These are phyloP conservation scores for Wickerhamiella azymoides DNA, from an alignment of 805 yeast species.

Conservation along the genomic window DNA sequence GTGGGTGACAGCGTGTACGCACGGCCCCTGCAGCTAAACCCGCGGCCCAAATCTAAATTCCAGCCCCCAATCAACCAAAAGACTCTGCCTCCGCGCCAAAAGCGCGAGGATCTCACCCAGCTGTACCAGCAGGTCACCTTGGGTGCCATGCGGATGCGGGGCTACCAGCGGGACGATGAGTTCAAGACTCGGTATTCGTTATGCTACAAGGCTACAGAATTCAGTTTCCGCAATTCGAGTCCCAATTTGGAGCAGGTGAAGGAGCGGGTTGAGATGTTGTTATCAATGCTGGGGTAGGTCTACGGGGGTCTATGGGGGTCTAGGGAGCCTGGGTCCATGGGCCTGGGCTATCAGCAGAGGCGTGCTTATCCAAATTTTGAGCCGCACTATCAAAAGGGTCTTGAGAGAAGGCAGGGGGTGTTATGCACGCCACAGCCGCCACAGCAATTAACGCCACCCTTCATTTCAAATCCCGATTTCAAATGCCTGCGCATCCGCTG, in stretches of 20 bases:
- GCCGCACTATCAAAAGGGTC: background rate
- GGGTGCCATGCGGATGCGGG: conserved; percentile 27
- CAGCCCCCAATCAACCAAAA: background rate
- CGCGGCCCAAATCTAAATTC: background rate
- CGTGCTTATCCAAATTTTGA: background rate
- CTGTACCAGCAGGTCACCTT: conserved; percentile 22
- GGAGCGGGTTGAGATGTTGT: conserved; percentile 2
- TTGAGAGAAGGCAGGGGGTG: too few species aligned
- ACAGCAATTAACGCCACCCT: too few species aligned
- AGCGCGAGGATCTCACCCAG: background rate
- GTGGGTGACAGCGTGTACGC: conserved; percentile 10
- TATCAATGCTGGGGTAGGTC: background rate
- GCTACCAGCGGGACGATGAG: conserved; percentile 20
- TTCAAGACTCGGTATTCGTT: conserved; percentile 21
- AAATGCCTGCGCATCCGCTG: too few species aligned
- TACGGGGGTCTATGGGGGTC: background rate
- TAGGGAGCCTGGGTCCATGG: too few species aligned
- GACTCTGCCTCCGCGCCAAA: background rate
- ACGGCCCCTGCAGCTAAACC: conserved; percentile 9
- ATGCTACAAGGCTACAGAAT: conserved; percentile 19
- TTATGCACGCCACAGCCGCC: too few species aligned
- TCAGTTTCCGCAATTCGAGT: conserved; percentile 19
- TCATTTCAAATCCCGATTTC: background rate
- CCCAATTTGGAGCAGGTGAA: background rate
- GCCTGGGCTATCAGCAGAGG: too few species aligned